Evolutionary conservation across 495 filamentous ascomycete species (phyloP).

Genomic region (Neurospora sp.): DNA sequence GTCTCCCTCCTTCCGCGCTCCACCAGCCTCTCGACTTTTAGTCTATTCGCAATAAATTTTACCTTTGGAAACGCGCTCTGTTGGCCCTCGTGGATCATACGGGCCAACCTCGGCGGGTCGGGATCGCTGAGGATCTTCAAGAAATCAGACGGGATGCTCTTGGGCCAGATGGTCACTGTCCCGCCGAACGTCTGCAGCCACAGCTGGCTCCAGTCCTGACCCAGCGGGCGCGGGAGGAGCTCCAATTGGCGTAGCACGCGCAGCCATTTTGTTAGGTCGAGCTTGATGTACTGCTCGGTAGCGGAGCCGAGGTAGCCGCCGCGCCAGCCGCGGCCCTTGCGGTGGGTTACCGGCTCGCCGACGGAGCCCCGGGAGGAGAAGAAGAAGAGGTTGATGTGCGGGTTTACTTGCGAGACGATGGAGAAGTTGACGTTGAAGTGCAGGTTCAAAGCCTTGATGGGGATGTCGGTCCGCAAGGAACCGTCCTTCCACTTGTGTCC

Average conservation of each 20-base stretch:
- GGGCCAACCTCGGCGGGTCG: slow-evolving; percentile 55
- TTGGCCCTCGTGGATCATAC: slow-evolving; percentile 84
- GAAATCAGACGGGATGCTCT: slow-evolving; percentile 63
- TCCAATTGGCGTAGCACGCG: slow-evolving; percentile 88
- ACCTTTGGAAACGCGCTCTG: slow-evolving; percentile 81
- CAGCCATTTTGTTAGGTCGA: slow-evolving; percentile 94
- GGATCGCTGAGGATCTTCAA: slow-evolving; percentile 80
- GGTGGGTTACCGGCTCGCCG: slow-evolving; percentile 88
- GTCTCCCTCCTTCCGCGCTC: slow-evolving; percentile 60
- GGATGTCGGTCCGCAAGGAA: slow-evolving; percentile 85
- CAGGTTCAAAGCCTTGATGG: slow-evolving; percentile 81
- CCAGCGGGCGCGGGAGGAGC: slow-evolving; percentile 78
- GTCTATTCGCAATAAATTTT: slow-evolving; percentile 76
- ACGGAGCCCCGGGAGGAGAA: slow-evolving; percentile 88
- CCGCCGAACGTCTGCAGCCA: slow-evolving; percentile 93
- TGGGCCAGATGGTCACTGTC: slow-evolving; percentile 92
- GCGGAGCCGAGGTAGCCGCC: slow-evolving; percentile 91
- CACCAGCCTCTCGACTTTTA: slow-evolving; percentile 72
- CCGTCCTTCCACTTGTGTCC: slow-evolving; percentile 99
- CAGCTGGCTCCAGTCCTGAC: slow-evolving; percentile 91
- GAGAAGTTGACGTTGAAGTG: slow-evolving; percentile 98
- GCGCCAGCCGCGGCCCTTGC: slow-evolving; percentile 87
- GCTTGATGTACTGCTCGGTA: slow-evolving; percentile 85
- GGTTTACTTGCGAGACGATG: slow-evolving; percentile 93
- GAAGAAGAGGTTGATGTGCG: slow-evolving; percentile 96